Conservation (phyloP, 768 basidiomycete species). For the Psilocybe cubensis region DNA sequence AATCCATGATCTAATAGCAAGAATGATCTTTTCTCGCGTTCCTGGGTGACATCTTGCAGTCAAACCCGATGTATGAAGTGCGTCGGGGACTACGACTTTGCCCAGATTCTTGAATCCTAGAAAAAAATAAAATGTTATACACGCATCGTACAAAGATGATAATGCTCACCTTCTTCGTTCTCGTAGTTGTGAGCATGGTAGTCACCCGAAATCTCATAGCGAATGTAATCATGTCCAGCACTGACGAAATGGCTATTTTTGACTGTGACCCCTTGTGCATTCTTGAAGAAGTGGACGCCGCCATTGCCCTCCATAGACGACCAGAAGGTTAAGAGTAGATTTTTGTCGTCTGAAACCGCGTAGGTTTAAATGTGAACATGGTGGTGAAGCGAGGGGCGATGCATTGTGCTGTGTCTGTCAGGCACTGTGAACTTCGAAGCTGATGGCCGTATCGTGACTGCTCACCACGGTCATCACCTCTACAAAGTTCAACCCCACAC, state of each 20-base stretch:
- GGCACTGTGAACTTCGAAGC: background rate
- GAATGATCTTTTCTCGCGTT: constrained; percentile 17
- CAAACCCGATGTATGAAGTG: constrained; percentile 14
- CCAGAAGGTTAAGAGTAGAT: background rate
- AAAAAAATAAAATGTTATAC: background rate
- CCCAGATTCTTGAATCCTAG: constrained; percentile 11
- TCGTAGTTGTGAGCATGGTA: background rate
- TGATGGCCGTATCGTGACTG: constrained; percentile 4
- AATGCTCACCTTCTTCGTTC: constrained; percentile 6
- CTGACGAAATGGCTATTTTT: background rate
- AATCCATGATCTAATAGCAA: constrained; percentile 13
- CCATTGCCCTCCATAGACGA: constrained; percentile 1
- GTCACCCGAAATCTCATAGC: background rate
- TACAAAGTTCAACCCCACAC: background rate
- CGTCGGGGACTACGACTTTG: constrained; percentile 6
- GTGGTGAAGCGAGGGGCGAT: constrained; percentile 3
- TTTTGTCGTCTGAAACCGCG: background rate
- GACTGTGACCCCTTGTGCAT: background rate
- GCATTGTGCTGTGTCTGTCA: constrained; percentile 9
- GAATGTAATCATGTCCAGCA: background rate
- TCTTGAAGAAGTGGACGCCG: background rate
- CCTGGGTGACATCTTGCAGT: constrained; percentile 18
- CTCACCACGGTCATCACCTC: constrained; percentile 5
- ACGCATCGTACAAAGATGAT: background rate
- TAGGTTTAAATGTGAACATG: constrained; percentile 1